A percentile compares a stretch with the other conserved stretches of the same genome.
Evolutionary conservation across 192 early-diverging fungal species (phyloP).

Genomic region (Chytriomyces sp.): DNA sequence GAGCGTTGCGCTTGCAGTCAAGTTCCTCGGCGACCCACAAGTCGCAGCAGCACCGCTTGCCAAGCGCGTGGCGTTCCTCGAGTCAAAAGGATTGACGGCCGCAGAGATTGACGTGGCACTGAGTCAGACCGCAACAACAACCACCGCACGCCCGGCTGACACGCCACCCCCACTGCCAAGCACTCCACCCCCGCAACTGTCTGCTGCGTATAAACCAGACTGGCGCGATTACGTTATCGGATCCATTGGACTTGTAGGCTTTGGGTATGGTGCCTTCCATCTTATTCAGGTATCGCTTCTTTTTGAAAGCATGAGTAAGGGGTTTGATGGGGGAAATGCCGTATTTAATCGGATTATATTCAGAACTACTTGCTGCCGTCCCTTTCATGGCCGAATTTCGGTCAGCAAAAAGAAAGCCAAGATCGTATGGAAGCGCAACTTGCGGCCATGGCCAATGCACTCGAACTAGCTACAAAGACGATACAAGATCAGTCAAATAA

Average conservation of each 20-base stretch:
- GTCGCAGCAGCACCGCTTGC: constrained; percentile 87
- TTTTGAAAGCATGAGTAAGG: background rate
- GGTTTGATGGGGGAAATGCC: background rate
- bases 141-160: background rate
- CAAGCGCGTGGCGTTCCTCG: constrained; percentile 93
- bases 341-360: background rate
- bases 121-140: constrained; percentile 9
- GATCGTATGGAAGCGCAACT: constrained; percentile 20
- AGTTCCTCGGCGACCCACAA: constrained; percentile 91
- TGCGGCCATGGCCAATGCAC: constrained; percentile 7
- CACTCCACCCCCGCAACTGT: background rate
- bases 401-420: constrained; percentile 24
- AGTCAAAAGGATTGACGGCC: constrained; percentile 89
- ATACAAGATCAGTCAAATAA: constrained; percentile 72
- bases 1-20: constrained; percentile 68
- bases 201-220: constrained; percentile 58
- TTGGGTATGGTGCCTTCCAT: constrained; percentile 84
- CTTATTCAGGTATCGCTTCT: constrained; percentile 68
- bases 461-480: constrained; percentile 45
- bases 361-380: constrained; percentile 46
- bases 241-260: constrained; percentile 81
- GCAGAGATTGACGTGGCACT: constrained; percentile 90
- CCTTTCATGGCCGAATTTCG: constrained; percentile 34
- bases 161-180: constrained; percentile 1
- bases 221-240: constrained; percentile 97